phyloP scores from a whole-genome alignment of 2,329 filamentous ascomycete genomes.

The Claviceps sp. region DNA sequence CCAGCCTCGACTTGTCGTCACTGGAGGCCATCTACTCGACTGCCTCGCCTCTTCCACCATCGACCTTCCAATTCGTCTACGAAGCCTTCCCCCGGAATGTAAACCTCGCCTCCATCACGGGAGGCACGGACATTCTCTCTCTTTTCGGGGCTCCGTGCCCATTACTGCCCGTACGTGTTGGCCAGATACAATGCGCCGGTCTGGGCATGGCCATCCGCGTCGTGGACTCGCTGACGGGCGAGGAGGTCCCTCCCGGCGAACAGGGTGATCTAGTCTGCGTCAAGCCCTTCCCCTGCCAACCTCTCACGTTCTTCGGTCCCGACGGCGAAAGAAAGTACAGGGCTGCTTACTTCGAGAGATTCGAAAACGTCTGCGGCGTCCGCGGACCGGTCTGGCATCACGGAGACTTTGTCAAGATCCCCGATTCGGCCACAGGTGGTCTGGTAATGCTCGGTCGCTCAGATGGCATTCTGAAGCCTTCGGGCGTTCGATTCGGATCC shows the following conservation, averaged over 20 bases:
- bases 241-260: conserved; percentile 44
- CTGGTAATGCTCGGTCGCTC: conserved; percentile 84
- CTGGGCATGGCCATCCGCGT: conserved; percentile 65
- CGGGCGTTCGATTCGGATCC: conserved; percentile 80
- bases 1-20: conserved; percentile 42
- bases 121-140: conserved; percentile 92
- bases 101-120: conserved; percentile 86
- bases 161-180: conserved; percentile 55
- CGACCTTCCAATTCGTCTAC: conserved; percentile 87
- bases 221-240: conserved; percentile 44
- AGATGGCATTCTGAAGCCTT: conserved; percentile 86
- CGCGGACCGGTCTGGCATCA: conserved; percentile 66
- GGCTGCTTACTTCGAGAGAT: conserved; percentile 78
- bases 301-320: conserved; percentile 73
- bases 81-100: conserved; percentile 64
- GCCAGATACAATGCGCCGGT: conserved; percentile 66
- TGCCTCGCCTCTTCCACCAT: conserved; percentile 81
- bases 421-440: conserved; percentile 57
- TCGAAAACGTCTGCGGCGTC: conserved; percentile 33
- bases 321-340: conserved; percentile 57
- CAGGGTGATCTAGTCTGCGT: conserved; percentile 83
- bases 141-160: conserved; percentile 81
- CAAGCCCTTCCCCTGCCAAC: conserved; percentile 79
- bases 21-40: conserved; percentile 88
- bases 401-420: conserved; percentile 70